Conservation (phyloP, 768 basidiomycete genomes). For the Russula abietina region DNA sequence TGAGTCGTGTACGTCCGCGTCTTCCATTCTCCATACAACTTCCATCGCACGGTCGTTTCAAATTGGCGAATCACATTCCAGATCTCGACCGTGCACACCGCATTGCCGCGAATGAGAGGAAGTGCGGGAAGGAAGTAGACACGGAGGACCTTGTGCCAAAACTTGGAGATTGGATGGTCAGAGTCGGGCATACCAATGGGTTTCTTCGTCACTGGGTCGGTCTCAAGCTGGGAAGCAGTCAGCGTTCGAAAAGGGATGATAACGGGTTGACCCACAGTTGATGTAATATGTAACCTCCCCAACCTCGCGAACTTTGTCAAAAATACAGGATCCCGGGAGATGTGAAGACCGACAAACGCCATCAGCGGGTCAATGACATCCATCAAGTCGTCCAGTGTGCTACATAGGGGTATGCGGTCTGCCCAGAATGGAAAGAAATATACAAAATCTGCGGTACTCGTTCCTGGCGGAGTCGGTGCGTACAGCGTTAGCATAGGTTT, state of each 20-base stretch:
- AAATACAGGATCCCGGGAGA: slow-evolving; percentile 71
- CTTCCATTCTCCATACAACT: slow-evolving; percentile 95
- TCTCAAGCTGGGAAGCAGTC: slow-evolving; percentile 34
- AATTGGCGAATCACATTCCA: slow-evolving; percentile 86
- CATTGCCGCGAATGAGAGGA: slow-evolving; percentile 77
- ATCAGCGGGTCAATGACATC: slow-evolving; percentile 75
- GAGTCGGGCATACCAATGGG: slow-evolving; percentile 48
- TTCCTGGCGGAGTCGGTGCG: slow-evolving; percentile 78
- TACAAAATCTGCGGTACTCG: slow-evolving; percentile 66
- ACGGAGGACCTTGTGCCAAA: slow-evolving; percentile 82
- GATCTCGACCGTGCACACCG: slow-evolving; percentile 84
- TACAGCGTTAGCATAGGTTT: slow-evolving; percentile 66
- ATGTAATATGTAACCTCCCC: slow-evolving; percentile 57
- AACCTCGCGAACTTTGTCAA: slow-evolving; percentile 76
- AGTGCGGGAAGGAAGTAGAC: slow-evolving; percentile 81
- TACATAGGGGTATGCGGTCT: slow-evolving; percentile 61
- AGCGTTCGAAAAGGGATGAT: slow-evolving; percentile 2
- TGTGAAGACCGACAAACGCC: slow-evolving; percentile 71
- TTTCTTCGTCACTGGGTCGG: slow-evolving; percentile 60
- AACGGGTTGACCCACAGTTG: slow-evolving; percentile 40
- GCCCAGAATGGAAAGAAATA: slow-evolving; percentile 91
- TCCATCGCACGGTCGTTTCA: slow-evolving; percentile 77
- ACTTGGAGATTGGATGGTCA: slow-evolving; percentile 55
- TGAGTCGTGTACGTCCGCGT: slow-evolving; percentile 62
- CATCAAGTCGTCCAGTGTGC: slow-evolving; percentile 59